Percentiles rank a stretch among this genome's conserved stretches.
phyloP scores from a whole-genome alignment of 2,329 filamentous ascomycete genomes.

The Talaromyces atroroseus region DNA sequence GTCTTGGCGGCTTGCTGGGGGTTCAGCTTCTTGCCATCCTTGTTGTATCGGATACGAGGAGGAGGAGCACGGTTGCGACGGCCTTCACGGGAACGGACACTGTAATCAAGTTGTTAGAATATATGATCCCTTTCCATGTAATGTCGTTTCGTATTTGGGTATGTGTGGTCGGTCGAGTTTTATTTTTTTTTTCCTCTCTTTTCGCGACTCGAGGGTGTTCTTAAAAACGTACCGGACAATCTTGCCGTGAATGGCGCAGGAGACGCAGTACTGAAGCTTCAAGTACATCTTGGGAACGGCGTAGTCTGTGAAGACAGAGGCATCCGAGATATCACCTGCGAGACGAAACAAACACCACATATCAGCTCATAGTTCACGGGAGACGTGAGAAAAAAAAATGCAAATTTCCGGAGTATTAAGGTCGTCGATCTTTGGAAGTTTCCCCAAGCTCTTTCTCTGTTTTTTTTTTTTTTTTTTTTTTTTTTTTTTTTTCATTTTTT shows the following conservation, averaged over 20 bases:
- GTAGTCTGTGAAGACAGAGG: constrained; percentile 98
- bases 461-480: background rate
- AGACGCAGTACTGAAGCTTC: constrained; percentile 99
- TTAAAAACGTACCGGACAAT: constrained; percentile 87
- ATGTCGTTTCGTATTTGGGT: background rate
- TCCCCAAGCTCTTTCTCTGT: background rate
- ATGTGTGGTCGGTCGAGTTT: background rate
- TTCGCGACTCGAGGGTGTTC: background rate
- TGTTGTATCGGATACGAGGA: constrained; percentile 98
- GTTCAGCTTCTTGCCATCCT: constrained; percentile 99
- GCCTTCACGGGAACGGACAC: constrained; percentile 93
- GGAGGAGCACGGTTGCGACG: constrained; percentile 98
- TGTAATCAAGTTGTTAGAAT: constrained; percentile 35
- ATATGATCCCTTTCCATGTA: background rate
- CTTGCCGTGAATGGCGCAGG: constrained; percentile 99
- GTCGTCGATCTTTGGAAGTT: background rate
- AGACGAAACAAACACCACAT: constrained; percentile 8
- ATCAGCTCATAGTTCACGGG: constrained; percentile 6
- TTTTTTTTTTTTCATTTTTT: constrained; percentile 7
- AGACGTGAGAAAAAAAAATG: background rate
- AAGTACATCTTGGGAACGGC: constrained; percentile 99
- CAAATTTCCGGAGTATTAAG: background rate
- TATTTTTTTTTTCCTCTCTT: too few species aligned
- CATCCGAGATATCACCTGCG: constrained; percentile 98
- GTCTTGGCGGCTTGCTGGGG: constrained; percentile 73